Evolutionary conservation across 139 green algal species (phyloP).

Genomic region (Nannochloris sp.): DNA sequence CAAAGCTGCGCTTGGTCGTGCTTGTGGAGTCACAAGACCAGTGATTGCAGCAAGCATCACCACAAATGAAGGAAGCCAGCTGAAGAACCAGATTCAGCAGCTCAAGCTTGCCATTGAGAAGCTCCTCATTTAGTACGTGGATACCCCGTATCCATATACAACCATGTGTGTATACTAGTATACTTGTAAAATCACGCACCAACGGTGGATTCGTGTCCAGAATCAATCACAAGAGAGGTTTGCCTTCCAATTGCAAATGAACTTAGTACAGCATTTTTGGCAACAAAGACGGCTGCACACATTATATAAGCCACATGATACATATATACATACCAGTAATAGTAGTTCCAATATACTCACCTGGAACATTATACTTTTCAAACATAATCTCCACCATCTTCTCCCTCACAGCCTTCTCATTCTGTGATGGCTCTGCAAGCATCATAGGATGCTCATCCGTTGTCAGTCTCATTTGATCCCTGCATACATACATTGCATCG

Average conservation of each 20-base stretch:
- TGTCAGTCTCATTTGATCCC: conserved; percentile 68
- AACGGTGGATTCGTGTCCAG: conserved; percentile 53
- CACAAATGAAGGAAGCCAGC: conserved; percentile 94
- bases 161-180: neutral
- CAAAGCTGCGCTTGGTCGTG: conserved; percentile 91
- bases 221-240: conserved; percentile 84
- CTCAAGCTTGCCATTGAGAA: conserved; percentile 95
- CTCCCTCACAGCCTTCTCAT: conserved; percentile 57
- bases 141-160: neutral
- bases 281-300: conserved; percentile 66
- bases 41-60: conserved; percentile 92
- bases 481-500: conserved; percentile 17
- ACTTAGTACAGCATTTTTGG: conserved; percentile 76
- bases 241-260: conserved; percentile 80
- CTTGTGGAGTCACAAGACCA: conserved; percentile 91
- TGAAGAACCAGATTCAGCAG: conserved; percentile 91
- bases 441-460: conserved; percentile 80
- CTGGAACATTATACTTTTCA: conserved; percentile 63
- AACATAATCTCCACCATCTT: conserved; percentile 75
- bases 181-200: conserved; percentile 33
- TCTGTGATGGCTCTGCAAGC: conserved; percentile 75
- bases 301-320: conserved; percentile 18
- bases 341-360: neutral
- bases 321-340: neutral
- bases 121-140: conserved; percentile 72